These are phyloP conservation scores for Lodderomyces orthopsilosis DNA, from an alignment of 1,139 yeast species.

Conservation along the genomic window DNA sequence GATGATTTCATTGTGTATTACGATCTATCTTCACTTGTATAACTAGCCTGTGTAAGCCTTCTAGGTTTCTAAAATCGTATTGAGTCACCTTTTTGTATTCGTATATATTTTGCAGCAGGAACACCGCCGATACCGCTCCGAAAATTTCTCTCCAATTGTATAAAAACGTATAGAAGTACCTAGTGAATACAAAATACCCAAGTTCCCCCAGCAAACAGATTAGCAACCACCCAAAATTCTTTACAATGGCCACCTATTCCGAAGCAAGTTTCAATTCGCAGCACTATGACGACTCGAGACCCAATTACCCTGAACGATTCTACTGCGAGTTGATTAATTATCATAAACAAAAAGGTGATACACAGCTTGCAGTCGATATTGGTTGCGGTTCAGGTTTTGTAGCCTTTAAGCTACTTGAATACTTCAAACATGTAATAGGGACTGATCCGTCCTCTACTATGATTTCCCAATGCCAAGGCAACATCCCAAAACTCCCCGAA, in stretches of 20 bases:
- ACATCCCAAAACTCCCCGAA: neutral
- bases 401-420: constrained; percentile 49
- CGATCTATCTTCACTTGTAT: no score
- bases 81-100: no score
- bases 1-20: no score
- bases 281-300: constrained; percentile 39
- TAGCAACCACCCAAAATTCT: neutral
- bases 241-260: constrained; percentile 37
- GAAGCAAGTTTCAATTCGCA: constrained; percentile 31
- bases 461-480: constrained; percentile 49
- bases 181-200: neutral
- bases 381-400: constrained; percentile 91
- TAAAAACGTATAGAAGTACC: neutral
- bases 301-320: constrained; percentile 37
- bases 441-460: constrained; percentile 66
- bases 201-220: no score
- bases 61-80: no score
- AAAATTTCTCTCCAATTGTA: neutral
- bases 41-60: no score
- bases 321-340: constrained; percentile 30
- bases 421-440: constrained; percentile 54
- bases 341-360: constrained; percentile 21
- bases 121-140: neutral
- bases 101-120: neutral
- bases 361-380: constrained; percentile 53